Evolutionary conservation across 2,329 filamentous ascomycete species (phyloP).

Genomic region (Helotiales sp.): DNA sequence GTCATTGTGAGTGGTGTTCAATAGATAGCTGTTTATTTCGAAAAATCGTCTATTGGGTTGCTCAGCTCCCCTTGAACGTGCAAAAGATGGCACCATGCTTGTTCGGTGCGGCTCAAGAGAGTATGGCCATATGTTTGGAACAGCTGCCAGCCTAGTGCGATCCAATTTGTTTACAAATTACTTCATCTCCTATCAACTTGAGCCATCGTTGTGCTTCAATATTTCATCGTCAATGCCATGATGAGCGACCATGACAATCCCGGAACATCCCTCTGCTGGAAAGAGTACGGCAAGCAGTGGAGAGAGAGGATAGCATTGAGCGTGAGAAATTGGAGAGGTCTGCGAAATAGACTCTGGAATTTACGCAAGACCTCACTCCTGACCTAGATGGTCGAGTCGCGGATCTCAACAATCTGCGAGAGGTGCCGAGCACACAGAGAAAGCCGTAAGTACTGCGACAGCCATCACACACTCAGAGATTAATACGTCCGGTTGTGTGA

Average conservation of each 20-base stretch:
- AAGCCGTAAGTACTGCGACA: not conserved
- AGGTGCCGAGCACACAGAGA: constrained; percentile 6
- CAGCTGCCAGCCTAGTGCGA: not conserved
- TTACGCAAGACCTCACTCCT: not conserved
- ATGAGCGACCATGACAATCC: not conserved
- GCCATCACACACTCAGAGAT: not conserved
- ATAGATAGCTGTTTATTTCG: not conserved
- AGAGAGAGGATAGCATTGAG: not conserved
- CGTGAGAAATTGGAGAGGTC: not conserved
- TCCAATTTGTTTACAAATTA: not conserved
- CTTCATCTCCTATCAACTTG: not conserved
- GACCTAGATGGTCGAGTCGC: constrained; percentile 3
- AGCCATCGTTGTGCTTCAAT: too few species aligned
- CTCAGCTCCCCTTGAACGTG: not conserved
- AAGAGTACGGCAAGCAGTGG: not conserved
- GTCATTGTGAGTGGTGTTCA: not conserved
- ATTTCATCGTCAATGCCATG: not conserved
- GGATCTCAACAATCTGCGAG: constrained; percentile 9
- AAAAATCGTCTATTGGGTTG: not conserved
- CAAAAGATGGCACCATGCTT: not conserved
- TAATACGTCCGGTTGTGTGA: constrained; percentile 35
- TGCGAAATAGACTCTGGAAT: constrained; percentile 2
- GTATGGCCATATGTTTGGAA: not conserved
- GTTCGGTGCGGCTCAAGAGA: not conserved
- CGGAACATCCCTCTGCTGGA: too few species aligned